Evolutionary conservation across 768 basidiomycete genomes (phyloP), one percentile per base, ranked within the genome.

Genomic region (Albatrellus ellisii): DNA sequence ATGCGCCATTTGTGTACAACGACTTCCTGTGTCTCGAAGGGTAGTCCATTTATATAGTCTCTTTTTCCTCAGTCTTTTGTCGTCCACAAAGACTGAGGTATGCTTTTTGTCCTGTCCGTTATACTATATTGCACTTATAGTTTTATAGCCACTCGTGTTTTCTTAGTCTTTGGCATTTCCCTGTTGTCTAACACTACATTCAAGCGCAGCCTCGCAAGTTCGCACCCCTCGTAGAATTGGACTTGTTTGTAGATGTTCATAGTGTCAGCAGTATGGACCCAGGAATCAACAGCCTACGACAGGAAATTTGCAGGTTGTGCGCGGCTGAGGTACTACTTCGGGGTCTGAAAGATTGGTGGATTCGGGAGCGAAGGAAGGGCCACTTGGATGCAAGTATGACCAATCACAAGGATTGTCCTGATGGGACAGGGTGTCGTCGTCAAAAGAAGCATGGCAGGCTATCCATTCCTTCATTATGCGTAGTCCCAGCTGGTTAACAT

Each of bases 281-380:
- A 2, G 67, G 75, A 41, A 68, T 75, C 3, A 65, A 66, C 20
- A 68, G 72, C 2, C 73, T 79, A n/a, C 71, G 78, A 18, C 67
- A 57, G 35, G 69, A 64, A 36, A 73, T 79, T 32, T 89, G 85
- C 54, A 65, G 85, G 47, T 59, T 73, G 31, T 89, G 85, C 54
- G 80, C 86, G 1, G 67, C 75, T 0, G 83, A 87, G 55, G 69
- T 86, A 2, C 63, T 88, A 14, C 62, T 87, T 2, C 82, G 75
- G 66, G 85, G 85, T 9, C 54, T 88, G 33, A 74, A 69, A 46
- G 82, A 79, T 28, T 89, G 85, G 85, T 88, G 86, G 84, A 61
- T 87, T 26, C 65, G 79, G 38, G 84, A 88, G 58, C 72, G 85
- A 22, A 69, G 66, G 59, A 81, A 77, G 52, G 84, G 79, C 12